Conservation (phyloP, 352 stramenopile genomes). For the Elongisporangium anandrum region DNA sequence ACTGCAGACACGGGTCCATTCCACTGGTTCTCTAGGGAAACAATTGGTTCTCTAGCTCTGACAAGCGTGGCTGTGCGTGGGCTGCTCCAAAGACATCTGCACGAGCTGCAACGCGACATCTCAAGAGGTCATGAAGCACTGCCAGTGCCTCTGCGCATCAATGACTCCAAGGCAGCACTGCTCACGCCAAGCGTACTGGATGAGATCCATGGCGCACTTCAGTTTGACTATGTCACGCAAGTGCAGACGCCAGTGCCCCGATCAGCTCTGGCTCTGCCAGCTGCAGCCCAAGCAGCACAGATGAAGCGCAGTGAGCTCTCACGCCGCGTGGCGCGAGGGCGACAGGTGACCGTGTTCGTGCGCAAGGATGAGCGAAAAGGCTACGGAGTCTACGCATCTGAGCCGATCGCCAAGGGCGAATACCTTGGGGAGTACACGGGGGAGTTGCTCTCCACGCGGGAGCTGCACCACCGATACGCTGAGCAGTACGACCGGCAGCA, state of each 20-base stretch:
- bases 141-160: conserved; percentile 7
- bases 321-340: conserved; percentile 17
- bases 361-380: conserved; percentile 23
- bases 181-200: not conserved
- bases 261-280: conserved; percentile 19
- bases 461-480: conserved; percentile 35
- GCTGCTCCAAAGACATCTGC: conserved; percentile 8
- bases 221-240: conserved; percentile 28
- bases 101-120: conserved; percentile 8
- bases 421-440: conserved; percentile 66
- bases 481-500: conserved; percentile 14
- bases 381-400: conserved; percentile 33
- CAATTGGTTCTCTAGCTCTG: conserved; percentile 10
- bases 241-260: conserved; percentile 18
- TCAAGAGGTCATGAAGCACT: conserved; percentile 14
- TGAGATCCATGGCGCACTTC: conserved; percentile 2
- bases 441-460: conserved; percentile 40
- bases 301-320: conserved; percentile 11
- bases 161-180: conserved; percentile 4
- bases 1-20: not conserved
- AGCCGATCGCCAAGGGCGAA: conserved; percentile 23
- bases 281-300: conserved; percentile 12
- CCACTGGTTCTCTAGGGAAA: conserved; percentile 2
- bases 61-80: conserved; percentile 1
- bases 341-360: conserved; percentile 27